Base-by-base conservation (phyloP, 345 rosid genomes). In the Capsella bursapastoris region DNA sequence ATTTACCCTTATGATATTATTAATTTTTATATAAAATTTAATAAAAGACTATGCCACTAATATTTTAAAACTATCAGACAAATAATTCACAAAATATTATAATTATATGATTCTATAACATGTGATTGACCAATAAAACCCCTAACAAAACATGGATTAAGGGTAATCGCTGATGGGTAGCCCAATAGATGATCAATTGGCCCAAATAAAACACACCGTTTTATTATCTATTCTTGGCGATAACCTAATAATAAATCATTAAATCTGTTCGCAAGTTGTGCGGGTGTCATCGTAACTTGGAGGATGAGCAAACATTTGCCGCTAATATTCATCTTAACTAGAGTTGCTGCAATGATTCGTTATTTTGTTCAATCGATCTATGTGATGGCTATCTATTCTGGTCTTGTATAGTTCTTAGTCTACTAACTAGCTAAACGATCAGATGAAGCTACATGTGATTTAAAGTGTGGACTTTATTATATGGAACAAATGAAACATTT, bases 371-470 rank as follows among this genome's bases (percentile, higher is more conserved):
- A 43, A 43, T 12, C 14, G 5, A 2, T 43, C 12, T 5, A 4
- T 43, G 47, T 43, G n/a, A 43, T 43, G 47, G 22, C 8, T 22
- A 22, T 41, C 45, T 41, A 7, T 12, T 67, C 78, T 85, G 53
- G 53, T 18, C 27, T 58, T 35, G 29, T 35, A 37, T 37, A 8
- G 40, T 37, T 9, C 8, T 7, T 35, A 35, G 38, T 35, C 38
- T 35, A 35, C n/a, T 34, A 6, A 34, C 6, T 7, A 43, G 7
- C 40, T 8, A 37, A 37, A 37, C 10, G 40, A 37, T 8, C 8
- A 37, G 40, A 37, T 37, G 40, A 37, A 37, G 40, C 9, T 37
- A 37, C 10, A 35, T 35, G 40, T 35, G 8, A 35, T 8, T 35
- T 7, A 8, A 35, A 35, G 40, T 35, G 8, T 35, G 40, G 40